phyloP scores from a whole-genome alignment of 805 yeast species.

The Candida sithepensis region DNA sequence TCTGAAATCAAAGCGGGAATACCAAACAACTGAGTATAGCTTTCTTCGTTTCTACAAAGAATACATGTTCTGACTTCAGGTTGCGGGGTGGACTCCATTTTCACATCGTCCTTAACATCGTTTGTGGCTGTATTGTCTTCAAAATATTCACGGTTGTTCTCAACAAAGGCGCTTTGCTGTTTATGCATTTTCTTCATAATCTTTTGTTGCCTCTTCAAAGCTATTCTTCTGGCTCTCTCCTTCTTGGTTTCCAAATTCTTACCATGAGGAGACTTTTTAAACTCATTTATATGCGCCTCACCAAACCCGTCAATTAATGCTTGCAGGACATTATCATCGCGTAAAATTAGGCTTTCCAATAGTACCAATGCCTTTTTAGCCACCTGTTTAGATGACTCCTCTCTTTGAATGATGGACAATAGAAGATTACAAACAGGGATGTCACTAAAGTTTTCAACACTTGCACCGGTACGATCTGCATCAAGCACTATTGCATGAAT shows the following conservation, averaged over 20 bases:
- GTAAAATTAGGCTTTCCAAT: slow-evolving; percentile 46
- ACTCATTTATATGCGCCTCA: slow-evolving; percentile 44
- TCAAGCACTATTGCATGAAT: slow-evolving; percentile 56
- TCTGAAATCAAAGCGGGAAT: slow-evolving; percentile 48
- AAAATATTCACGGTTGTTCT: slow-evolving; percentile 32
- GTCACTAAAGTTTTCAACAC: slow-evolving; percentile 35
- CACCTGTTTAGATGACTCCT: slow-evolving; percentile 44
- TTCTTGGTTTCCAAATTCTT: slow-evolving; percentile 46
- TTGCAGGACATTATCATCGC: slow-evolving; percentile 47
- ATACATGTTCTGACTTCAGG: slow-evolving; percentile 42
- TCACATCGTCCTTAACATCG: slow-evolving; percentile 12
- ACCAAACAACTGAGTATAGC: slow-evolving; percentile 47
- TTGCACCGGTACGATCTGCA: slow-evolving; percentile 38
- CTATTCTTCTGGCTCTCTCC: slow-evolving; percentile 54
- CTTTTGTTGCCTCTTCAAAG: slow-evolving; percentile 58
- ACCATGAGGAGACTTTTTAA: slow-evolving; percentile 43
- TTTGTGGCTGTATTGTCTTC: slow-evolving; percentile 2
- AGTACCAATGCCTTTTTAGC: slow-evolving; percentile 55
- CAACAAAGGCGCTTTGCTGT: slow-evolving; percentile 43
- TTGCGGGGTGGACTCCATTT: slow-evolving; percentile 11
- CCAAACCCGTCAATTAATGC: slow-evolving; percentile 58
- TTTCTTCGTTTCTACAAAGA: slow-evolving; percentile 53
- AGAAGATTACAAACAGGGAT: slow-evolving; percentile 57
- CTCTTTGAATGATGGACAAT: slow-evolving; percentile 46
- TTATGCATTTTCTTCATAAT: slow-evolving; percentile 60